Conservation (phyloP, 176 grass and related monocot genomes). For the Zoysia pacifica region DNA sequence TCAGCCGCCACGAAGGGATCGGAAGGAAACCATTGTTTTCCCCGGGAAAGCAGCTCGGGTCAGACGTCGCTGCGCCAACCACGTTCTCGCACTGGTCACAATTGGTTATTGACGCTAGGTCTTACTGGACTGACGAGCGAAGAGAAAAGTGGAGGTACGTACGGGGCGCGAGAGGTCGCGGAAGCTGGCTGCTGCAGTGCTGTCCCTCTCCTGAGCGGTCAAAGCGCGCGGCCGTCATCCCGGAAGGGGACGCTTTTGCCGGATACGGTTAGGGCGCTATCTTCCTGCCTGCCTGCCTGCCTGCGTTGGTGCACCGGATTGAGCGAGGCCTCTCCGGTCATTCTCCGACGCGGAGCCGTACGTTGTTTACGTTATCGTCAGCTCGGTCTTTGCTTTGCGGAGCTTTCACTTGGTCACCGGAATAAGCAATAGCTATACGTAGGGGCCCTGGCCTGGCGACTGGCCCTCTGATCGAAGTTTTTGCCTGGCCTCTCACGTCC, state of each 20-base stretch:
- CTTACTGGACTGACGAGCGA: too few relatives aligned
- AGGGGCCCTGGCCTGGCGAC: too few relatives aligned
- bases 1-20: too few relatives aligned
- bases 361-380: not conserved
- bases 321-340: not conserved
- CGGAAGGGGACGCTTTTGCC: not conserved
- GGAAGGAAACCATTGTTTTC: too few relatives aligned
- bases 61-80: not conserved
- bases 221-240: not conserved
- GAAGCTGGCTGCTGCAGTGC: not conserved
- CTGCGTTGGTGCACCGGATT: not conserved
- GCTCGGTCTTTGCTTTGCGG: not conserved
- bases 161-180: not conserved
- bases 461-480: too few relatives aligned
- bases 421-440: too few relatives aligned
- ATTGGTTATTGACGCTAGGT: too few relatives aligned
- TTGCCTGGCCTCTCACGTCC: too few relatives aligned
- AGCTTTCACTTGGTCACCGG: too few relatives aligned
- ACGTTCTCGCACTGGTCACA: slow-evolving; percentile 1
- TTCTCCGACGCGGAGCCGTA: not conserved
- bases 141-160: not conserved
- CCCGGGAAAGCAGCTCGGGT: too few relatives aligned
- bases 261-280: not conserved
- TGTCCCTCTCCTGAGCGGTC: not conserved
- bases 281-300: not conserved